These are phyloP conservation scores for Tolypocladium album DNA, from an alignment of 2,329 filamentous ascomycete genomes.

Conservation along the genomic window DNA sequence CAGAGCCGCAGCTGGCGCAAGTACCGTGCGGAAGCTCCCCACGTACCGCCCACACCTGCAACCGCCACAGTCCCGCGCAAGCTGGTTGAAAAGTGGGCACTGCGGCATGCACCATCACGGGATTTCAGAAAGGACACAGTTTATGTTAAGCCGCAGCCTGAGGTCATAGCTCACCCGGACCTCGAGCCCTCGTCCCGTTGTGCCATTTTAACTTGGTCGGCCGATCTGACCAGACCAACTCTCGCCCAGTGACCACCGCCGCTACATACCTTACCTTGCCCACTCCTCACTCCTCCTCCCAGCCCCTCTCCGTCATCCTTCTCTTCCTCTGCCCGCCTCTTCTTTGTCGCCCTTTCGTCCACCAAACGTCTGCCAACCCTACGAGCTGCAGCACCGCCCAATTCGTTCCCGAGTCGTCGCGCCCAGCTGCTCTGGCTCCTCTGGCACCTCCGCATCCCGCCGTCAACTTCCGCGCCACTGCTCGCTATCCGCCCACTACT, in stretches of 20 bases:
- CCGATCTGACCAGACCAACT: neutral
- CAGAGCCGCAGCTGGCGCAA: neutral
- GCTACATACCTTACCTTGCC: no score
- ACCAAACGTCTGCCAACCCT: neutral
- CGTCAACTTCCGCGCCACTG: neutral
- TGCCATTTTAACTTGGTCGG: neutral
- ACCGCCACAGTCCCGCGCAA: constrained; percentile 4
- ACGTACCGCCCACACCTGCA: constrained; percentile 11
- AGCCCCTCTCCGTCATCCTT: neutral
- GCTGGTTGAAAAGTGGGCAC: neutral
- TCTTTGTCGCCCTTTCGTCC: neutral
- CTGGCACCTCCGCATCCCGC: neutral
- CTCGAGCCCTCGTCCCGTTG: neutral
- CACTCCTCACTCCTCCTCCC: neutral
- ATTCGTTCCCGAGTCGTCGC: neutral
- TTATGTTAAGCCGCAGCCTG: constrained; percentile 7
- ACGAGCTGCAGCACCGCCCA: neutral
- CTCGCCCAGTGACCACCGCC: neutral
- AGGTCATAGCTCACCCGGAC: neutral
- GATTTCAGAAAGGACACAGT: constrained; percentile 27
- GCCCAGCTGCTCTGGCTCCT: neutral
- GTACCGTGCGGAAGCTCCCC: neutral
- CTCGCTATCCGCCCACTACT: neutral
- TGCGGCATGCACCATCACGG: constrained; percentile 14
- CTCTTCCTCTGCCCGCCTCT: constrained; percentile 1